These are phyloP conservation scores for Orbilia brochopaga DNA, from an alignment of 2,329 filamentous ascomycete genomes.

Conservation along the genomic window DNA sequence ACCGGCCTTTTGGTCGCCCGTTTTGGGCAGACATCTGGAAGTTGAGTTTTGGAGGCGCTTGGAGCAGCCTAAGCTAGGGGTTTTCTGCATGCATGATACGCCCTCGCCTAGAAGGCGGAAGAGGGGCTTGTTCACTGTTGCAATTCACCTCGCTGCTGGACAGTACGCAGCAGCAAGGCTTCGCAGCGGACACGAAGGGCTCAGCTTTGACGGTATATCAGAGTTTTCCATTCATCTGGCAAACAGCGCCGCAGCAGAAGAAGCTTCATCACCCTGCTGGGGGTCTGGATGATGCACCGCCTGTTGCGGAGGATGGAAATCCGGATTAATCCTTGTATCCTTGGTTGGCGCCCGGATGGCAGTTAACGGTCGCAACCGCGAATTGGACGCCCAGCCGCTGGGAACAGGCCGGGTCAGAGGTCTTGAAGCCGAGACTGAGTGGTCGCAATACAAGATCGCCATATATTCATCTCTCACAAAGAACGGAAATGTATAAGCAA, in stretches of 20 bases:
- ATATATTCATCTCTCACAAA: no score
- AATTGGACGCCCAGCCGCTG: not conserved
- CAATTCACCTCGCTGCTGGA: conserved; percentile 20
- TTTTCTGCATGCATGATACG: conserved; percentile 39
- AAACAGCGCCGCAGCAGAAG: no score
- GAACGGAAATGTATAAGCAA: no score
- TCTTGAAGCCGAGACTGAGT: no score
- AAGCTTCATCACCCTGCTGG: not conserved
- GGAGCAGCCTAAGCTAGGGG: conserved; percentile 25
- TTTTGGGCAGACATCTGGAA: conserved; percentile 43
- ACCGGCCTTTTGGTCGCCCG: conserved; percentile 10
- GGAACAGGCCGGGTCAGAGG: no score
- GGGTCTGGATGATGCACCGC: not conserved
- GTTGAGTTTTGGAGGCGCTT: conserved; percentile 13
- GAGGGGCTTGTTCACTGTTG: conserved; percentile 30
- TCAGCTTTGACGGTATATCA: not conserved
- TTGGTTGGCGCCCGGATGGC: not conserved
- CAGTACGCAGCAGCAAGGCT: not conserved
- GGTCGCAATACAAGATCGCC: no score
- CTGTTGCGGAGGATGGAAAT: not conserved
- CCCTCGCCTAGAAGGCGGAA: conserved; percentile 49
- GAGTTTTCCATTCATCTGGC: no score
- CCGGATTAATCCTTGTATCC: not conserved
- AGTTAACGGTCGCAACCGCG: not conserved
- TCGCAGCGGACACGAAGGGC: no score